phyloP scores from a whole-genome alignment of 179 eudicot species.

The Beta macrorhiza region DNA sequence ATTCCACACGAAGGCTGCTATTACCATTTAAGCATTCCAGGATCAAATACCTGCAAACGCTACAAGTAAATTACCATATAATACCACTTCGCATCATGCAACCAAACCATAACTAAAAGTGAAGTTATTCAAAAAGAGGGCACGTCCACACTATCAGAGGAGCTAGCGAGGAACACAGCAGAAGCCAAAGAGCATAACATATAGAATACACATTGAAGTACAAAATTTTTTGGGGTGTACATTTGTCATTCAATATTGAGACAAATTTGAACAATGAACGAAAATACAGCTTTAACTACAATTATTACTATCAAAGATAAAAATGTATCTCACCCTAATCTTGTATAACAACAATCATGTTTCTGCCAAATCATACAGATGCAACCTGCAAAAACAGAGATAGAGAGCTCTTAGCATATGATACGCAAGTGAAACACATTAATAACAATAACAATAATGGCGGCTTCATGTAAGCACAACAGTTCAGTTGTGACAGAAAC shows the following conservation, averaged over 20 bases:
- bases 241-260: constrained; percentile 14
- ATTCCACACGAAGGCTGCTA: too few species aligned
- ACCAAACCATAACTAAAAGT: neutral
- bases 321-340: constrained; percentile 30
- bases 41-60: too few species aligned
- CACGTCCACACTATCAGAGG: neutral
- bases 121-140: neutral
- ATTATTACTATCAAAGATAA: constrained; percentile 25
- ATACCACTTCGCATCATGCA: too few species aligned
- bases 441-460: neutral
- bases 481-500: neutral
- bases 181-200: neutral
- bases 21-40: too few species aligned
- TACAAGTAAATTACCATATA: too few species aligned
- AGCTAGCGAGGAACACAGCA: neutral
- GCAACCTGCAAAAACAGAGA: constrained; percentile 20
- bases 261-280: constrained; percentile 20
- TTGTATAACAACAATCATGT: constrained; percentile 27
- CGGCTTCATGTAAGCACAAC: neutral
- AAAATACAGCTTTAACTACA: constrained; percentile 23
- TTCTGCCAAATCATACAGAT: constrained; percentile 25
- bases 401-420: constrained; percentile 1
- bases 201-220: constrained; percentile 20
- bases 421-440: neutral
- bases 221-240: constrained; percentile 18